These are phyloP conservation scores for Secale cereale DNA, from an alignment of 176 grass and related monocot species.

Conservation along the genomic window DNA sequence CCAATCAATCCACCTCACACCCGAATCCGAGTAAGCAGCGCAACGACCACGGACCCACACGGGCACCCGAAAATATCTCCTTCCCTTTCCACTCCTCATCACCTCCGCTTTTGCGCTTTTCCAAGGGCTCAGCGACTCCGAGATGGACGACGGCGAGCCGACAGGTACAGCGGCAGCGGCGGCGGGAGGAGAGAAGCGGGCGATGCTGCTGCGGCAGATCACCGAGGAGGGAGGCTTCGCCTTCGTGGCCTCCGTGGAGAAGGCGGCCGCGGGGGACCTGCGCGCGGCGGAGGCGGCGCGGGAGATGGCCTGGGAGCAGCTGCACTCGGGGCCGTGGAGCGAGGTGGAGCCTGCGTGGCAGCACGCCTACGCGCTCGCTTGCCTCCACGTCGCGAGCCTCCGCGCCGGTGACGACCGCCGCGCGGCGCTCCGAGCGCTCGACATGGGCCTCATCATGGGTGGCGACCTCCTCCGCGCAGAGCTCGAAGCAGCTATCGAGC, in stretches of 20 bases:
- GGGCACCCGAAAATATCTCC: conserved; percentile 15
- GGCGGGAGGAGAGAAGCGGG: conserved; percentile 45
- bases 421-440: conserved; percentile 68
- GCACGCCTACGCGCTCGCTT: conserved; percentile 87
- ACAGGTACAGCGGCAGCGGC: conserved; percentile 16
- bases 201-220: conserved; percentile 62
- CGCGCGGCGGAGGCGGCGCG: conserved; percentile 78
- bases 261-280: conserved; percentile 74
- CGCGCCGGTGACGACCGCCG: conserved; percentile 27
- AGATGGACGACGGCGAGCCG: conserved; percentile 34
- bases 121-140: not conserved
- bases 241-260: conserved; percentile 80
- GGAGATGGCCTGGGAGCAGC: conserved; percentile 99
- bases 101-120: conserved; percentile 27
- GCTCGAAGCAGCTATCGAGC: conserved; percentile 50
- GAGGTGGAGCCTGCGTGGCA: conserved; percentile 65
- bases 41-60: not conserved
- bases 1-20: not conserved
- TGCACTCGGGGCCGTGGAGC: conserved; percentile 72
- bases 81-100: not conserved
- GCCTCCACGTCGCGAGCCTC: conserved; percentile 68
- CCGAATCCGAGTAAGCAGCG: not conserved
- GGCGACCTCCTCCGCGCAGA: conserved; percentile 68
- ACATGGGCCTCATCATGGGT: conserved; percentile 97
- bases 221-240: conserved; percentile 93